A percentile compares a stretch with the other conserved stretches of the same genome.
Conservation (phyloP, 2,329 filamentous ascomycete genomes). For the Cytospora schulzeri region DNA sequence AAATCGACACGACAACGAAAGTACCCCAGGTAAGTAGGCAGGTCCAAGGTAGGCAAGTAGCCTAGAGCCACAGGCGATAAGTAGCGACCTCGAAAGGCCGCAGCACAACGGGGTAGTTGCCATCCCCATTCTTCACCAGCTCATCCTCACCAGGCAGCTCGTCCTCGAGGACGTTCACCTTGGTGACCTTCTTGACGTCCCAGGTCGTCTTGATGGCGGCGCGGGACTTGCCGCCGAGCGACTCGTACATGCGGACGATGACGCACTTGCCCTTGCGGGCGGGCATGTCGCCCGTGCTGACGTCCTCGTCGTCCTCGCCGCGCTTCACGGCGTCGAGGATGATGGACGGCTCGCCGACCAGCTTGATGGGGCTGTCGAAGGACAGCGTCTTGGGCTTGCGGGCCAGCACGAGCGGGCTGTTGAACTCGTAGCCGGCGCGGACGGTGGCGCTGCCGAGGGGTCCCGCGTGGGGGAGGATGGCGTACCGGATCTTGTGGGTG, state of each 20-base stretch:
- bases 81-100: conserved; percentile 86
- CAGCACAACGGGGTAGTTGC: conserved; percentile 63
- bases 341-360: conserved; percentile 69
- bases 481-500: conserved; percentile 82
- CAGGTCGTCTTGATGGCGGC: conserved; percentile 70
- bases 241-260: conserved; percentile 85
- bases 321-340: conserved; percentile 90
- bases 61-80: conserved; percentile 63
- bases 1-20: neutral
- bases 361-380: conserved; percentile 56
- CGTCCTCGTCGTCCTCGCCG: conserved; percentile 82
- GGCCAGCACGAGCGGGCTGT: conserved; percentile 71
- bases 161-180: conserved; percentile 88
- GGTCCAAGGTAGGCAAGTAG: conserved; percentile 15
- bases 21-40: no score
- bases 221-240: conserved; percentile 77
- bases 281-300: conserved; percentile 63
- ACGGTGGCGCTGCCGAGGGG: conserved; percentile 72
- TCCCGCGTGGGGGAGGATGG: conserved; percentile 82
- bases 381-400: conserved; percentile 38
- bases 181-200: conserved; percentile 74
- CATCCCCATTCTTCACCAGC: conserved; percentile 55
- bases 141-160: conserved; percentile 57
- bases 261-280: conserved; percentile 74
- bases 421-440: conserved; percentile 85